phyloP scores from a whole-genome alignment of 768 basidiomycete genomes.

The Boletus sp. region DNA sequence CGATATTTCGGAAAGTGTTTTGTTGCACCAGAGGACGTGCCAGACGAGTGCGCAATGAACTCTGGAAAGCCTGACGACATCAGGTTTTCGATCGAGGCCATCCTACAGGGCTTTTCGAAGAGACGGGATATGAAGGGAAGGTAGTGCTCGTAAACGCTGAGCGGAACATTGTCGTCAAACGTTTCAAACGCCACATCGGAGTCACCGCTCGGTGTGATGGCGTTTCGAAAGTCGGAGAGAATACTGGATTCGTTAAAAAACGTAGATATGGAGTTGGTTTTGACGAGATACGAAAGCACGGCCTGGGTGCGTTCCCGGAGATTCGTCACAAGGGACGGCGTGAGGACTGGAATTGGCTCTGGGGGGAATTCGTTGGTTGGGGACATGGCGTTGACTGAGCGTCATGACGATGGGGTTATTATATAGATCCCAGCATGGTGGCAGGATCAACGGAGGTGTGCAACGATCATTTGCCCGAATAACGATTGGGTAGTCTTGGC shows the following conservation, averaged over 20 bases:
- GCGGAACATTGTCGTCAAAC: conserved; percentile 17
- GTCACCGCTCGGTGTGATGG: not conserved
- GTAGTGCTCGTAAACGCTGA: conserved; percentile 17
- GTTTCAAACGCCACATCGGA: not conserved
- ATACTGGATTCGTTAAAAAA: conserved; percentile 15
- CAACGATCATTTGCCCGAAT: too few species aligned
- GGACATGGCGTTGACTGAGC: not conserved
- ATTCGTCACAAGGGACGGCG: conserved; percentile 9
- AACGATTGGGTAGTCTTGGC: too few species aligned
- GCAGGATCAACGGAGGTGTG: not conserved
- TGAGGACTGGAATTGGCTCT: conserved; percentile 11
- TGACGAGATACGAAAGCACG: conserved; percentile 22
- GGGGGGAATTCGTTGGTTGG: conserved; percentile 11
- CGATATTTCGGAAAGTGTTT: conserved; percentile 21
- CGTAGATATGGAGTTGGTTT: conserved; percentile 16
- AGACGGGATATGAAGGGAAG: conserved; percentile 19
- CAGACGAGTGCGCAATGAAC: conserved; percentile 21
- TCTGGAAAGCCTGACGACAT: conserved; percentile 22
- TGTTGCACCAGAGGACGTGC: conserved; percentile 14
- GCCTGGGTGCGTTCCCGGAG: conserved; percentile 20
- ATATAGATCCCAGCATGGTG: not conserved
- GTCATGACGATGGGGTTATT: not conserved
- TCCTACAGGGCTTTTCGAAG: conserved; percentile 20
- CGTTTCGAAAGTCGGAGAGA: conserved; percentile 15
- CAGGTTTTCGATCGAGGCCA: conserved; percentile 17